A percentile compares a stretch with the other conserved stretches of the same genome.
These are phyloP conservation scores for Colletotrichum tanaceti DNA, from an alignment of 2,329 filamentous ascomycete genomes.

Conservation along the genomic window DNA sequence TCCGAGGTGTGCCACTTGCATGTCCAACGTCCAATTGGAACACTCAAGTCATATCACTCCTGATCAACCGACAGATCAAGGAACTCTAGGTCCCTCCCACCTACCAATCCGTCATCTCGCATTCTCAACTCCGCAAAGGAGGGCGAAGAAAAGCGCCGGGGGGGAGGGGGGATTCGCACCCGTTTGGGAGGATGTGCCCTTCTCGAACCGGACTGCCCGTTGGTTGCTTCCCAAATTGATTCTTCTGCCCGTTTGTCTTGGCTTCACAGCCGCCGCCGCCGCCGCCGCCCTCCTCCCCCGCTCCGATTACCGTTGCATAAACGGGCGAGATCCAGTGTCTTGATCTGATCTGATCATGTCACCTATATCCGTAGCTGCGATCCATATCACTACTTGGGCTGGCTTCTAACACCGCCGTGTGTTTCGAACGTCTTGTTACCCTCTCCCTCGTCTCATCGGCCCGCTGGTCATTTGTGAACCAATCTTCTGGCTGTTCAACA, in stretches of 20 bases:
- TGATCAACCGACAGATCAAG: constrained; percentile 5
- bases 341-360: constrained; percentile 21
- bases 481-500: constrained; percentile 44
- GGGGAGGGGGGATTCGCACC: background rate
- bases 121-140: constrained; percentile 9
- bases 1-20: constrained; percentile 12
- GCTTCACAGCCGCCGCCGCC: background rate
- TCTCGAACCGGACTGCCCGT: constrained; percentile 12
- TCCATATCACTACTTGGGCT: background rate
- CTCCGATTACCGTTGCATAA: constrained; percentile 15
- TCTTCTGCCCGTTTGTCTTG: constrained; percentile 8
- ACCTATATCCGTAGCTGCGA: constrained; percentile 9
- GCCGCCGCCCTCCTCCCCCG: background rate
- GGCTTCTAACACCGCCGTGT: background rate
- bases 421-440: background rate
- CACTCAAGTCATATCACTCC: constrained; percentile 1
- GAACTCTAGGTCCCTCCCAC: constrained; percentile 8
- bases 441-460: background rate
- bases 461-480: background rate
- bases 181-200: constrained; percentile 1
- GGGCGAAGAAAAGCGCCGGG: background rate
- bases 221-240: constrained; percentile 6
- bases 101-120: constrained; percentile 23
- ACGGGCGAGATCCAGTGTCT: constrained; percentile 17
- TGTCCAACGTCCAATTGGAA: constrained; percentile 16